Percentiles rank a stretch among this genome's conserved stretches.
Conservation (phyloP, 1,284 basidiomycete genomes). For the Naganishia sp. region DNA sequence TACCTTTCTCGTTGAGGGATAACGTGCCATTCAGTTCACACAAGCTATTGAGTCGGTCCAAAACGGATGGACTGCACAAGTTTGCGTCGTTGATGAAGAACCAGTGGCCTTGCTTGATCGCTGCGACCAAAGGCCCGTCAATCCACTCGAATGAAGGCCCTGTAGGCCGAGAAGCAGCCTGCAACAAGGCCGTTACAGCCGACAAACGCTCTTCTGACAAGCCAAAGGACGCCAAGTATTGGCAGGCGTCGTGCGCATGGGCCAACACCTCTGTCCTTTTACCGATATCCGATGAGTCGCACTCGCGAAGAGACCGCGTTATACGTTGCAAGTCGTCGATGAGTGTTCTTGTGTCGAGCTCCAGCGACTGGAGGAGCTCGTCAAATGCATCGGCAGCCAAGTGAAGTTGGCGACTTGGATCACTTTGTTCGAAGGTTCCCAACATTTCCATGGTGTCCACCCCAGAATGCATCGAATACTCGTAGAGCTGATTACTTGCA, state of each 20-base stretch:
- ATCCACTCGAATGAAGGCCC: slow-evolving; percentile 80
- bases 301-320: background rate
- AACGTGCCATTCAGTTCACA: slow-evolving; percentile 84
- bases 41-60: slow-evolving; percentile 95
- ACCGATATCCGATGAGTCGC: background rate
- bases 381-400: slow-evolving; percentile 2
- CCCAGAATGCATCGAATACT: slow-evolving; percentile 79
- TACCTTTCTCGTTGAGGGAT: slow-evolving; percentile 85
- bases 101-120: slow-evolving; percentile 87
- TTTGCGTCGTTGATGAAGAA: slow-evolving; percentile 91
- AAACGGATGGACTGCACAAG: slow-evolving; percentile 89
- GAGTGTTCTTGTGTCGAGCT: slow-evolving; percentile 4
- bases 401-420: slow-evolving; percentile 48
- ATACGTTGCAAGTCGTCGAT: slow-evolving; percentile 18
- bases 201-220: background rate
- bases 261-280: background rate
- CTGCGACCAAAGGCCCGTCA: slow-evolving; percentile 88
- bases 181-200: background rate
- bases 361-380: background rate
- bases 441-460: slow-evolving; percentile 93
- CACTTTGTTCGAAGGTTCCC: slow-evolving; percentile 92
- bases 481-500: slow-evolving; percentile 68
- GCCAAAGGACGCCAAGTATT: slow-evolving; percentile 2
- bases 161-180: slow-evolving; percentile 1
- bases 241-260: slow-evolving; percentile 1